These are phyloP conservation scores for Rhodotorula sp. DNA, from an alignment of 1,284 basidiomycete species.

Conservation along the genomic window DNA sequence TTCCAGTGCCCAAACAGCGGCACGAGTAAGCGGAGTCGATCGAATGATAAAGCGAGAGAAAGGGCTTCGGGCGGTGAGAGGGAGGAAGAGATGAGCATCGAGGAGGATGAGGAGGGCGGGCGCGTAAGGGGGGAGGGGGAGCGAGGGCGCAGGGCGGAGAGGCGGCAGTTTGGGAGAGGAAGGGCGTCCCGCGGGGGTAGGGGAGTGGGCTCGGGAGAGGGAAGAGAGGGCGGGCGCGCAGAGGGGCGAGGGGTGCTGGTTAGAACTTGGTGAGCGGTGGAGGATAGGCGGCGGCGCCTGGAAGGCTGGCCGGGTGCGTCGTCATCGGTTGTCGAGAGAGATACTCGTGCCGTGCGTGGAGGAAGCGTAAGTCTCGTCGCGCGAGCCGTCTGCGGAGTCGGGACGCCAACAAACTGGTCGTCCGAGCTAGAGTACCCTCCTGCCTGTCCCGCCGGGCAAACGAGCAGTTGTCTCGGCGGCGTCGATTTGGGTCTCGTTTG, in stretches of 20 bases:
- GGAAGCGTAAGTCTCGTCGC: not conserved
- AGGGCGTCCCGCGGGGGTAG: not conserved
- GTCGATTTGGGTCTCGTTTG: not conserved
- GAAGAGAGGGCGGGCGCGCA: not conserved
- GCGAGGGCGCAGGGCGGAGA: constrained; percentile 2
- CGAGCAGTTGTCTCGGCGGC: constrained; percentile 12
- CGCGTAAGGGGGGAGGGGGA: not conserved
- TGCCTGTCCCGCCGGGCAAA: not conserved
- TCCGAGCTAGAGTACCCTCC: constrained; percentile 27
- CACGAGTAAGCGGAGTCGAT: not conserved
- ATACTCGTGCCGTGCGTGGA: not conserved
- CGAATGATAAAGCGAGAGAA: not conserved
- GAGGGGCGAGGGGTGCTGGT: not conserved
- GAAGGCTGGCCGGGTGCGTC: not conserved
- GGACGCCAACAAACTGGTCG: constrained; percentile 35
- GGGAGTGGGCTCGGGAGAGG: constrained; percentile 1
- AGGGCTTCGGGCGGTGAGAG: constrained; percentile 6
- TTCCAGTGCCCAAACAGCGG: constrained; percentile 4
- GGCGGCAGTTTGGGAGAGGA: constrained; percentile 13
- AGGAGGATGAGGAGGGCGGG: not conserved
- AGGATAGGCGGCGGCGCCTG: not conserved
- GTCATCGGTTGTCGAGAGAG: not conserved
- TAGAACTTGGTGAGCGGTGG: not conserved
- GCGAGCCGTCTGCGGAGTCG: not conserved
- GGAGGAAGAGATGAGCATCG: not conserved